Conservation (phyloP, 176 grass and related monocot species). For the Hsuehochloa calcarea region DNA sequence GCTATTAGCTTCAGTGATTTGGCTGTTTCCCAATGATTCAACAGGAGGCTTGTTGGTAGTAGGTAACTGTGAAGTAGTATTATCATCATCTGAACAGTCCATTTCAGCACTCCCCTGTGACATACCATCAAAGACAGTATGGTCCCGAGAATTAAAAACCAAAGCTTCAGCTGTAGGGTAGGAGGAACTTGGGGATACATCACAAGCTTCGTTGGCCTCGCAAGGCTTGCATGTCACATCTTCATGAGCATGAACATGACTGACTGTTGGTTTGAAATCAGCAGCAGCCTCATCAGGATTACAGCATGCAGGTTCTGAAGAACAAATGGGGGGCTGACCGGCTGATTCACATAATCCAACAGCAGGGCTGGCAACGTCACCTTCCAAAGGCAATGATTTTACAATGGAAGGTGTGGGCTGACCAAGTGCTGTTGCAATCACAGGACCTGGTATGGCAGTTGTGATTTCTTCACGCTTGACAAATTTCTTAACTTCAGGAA, state of each 20-base stretch:
- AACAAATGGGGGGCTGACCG: conserved; percentile 6
- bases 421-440: not conserved
- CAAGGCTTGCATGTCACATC: conserved; percentile 10
- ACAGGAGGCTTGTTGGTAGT: conserved; percentile 16
- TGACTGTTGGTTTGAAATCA: conserved; percentile 25
- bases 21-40: conserved; percentile 11
- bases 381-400: conserved; percentile 21
- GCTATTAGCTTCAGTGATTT: not conserved
- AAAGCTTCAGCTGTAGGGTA: conserved; percentile 13
- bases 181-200: conserved; percentile 23
- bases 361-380: conserved; percentile 1
- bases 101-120: conserved; percentile 61
- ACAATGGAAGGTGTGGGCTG: not conserved
- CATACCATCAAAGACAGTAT: conserved; percentile 38
- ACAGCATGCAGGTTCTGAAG: conserved; percentile 5
- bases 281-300: conserved; percentile 2
- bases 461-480: conserved; percentile 33
- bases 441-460: not conserved
- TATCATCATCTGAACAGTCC: conserved; percentile 57
- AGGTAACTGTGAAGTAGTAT: conserved; percentile 29
- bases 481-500: conserved; percentile 27
- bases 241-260: not conserved
- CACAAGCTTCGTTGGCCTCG: not conserved
- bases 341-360: conserved; percentile 23
- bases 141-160: conserved; percentile 18